phyloP scores from a whole-genome alignment of 345 rosid species.

The Pugionium cornutum region DNA sequence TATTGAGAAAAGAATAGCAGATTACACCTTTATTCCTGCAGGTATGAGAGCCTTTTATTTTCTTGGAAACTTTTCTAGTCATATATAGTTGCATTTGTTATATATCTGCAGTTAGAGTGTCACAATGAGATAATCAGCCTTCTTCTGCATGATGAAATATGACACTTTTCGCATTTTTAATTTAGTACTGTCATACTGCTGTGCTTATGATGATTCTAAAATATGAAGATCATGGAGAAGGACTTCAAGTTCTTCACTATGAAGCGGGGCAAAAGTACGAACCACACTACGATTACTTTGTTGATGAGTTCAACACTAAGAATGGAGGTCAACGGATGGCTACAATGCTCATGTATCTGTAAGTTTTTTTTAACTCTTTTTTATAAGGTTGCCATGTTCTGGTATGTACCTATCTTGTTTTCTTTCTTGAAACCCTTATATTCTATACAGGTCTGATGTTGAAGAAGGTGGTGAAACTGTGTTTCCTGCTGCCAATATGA shows the following conservation, averaged over 20 bases:
- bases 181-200: neutral
- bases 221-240: conserved; percentile 81
- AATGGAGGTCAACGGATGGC: conserved; percentile 94
- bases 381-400: neutral
- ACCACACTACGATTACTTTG: conserved; percentile 88
- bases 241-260: conserved; percentile 84
- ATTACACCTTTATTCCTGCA: conserved; percentile 75
- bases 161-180: neutral
- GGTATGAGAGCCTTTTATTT: conserved; percentile 32
- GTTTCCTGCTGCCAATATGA: conserved; percentile 72
- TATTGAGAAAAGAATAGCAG: conserved; percentile 89
- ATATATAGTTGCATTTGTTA: too few relatives aligned
- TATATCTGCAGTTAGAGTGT: too few relatives aligned
- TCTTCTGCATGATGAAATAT: neutral
- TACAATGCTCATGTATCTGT: conserved; percentile 92
- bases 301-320: conserved; percentile 81
- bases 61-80: too few relatives aligned
- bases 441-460: conserved; percentile 72
- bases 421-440: neutral
- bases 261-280: conserved; percentile 90
- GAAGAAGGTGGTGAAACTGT: conserved; percentile 99
- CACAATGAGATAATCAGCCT: neutral
- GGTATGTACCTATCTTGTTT: neutral
- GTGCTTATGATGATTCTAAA: conserved; percentile 11
- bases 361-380: conserved; percentile 22